Evolutionary conservation across 2,329 filamentous ascomycete genomes (phyloP).

Genomic region (Monosporascus sp.): DNA sequence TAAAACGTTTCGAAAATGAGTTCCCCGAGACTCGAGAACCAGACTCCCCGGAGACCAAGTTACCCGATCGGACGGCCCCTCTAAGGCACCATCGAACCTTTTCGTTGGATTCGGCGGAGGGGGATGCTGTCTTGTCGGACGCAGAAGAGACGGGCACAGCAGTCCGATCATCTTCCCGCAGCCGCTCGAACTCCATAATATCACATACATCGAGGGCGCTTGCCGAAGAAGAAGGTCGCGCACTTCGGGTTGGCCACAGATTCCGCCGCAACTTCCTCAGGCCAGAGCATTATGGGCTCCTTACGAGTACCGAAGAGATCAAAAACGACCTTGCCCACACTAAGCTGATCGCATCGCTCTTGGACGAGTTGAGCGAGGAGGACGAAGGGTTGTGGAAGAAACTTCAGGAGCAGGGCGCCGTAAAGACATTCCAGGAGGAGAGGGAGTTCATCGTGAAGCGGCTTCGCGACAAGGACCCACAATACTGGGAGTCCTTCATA

Average conservation of each 20-base stretch:
- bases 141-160: conserved; percentile 42
- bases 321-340: conserved; percentile 45
- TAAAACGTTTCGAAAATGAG: conserved; percentile 92
- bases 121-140: conserved; percentile 39
- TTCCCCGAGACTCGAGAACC: conserved; percentile 76
- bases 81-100: conserved; percentile 15
- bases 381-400: conserved; percentile 52
- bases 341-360: conserved; percentile 53
- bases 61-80: conserved; percentile 18
- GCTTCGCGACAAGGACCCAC: conserved; percentile 57
- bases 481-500: conserved; percentile 59
- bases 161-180: conserved; percentile 36
- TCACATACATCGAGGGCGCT: conserved; percentile 46
- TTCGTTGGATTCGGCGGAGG: conserved; percentile 27
- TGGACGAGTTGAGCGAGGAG: conserved; percentile 58
- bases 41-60: conserved; percentile 21
- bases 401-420: conserved; percentile 52
- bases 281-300: conserved; percentile 45
- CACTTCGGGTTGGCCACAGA: conserved; percentile 50
- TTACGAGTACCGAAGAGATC: conserved; percentile 45
- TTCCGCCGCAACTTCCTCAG: conserved; percentile 50
- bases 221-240: conserved; percentile 52
- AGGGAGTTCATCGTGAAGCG: conserved; percentile 42
- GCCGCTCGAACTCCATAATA: conserved; percentile 48
- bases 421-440: conserved; percentile 57